phyloP scores from a whole-genome alignment of 2,329 filamentous ascomycete species.

The Fusarium pseudonygamai region DNA sequence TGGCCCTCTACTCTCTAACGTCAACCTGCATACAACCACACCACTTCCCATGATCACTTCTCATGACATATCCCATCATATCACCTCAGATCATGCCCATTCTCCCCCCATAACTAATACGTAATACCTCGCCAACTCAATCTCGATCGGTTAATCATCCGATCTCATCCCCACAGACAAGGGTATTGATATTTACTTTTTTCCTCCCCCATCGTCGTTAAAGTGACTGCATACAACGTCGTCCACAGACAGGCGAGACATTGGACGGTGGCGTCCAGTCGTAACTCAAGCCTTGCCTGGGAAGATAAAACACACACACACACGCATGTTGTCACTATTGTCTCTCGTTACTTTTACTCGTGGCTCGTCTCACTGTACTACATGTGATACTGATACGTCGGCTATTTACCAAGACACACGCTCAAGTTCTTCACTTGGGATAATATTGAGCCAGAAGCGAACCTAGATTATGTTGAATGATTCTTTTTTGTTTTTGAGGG shows the following conservation, averaged over 20 bases:
- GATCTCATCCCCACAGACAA: constrained; percentile 1
- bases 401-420: constrained; percentile 17
- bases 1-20: not conserved
- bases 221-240: constrained; percentile 10
- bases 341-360: constrained; percentile 29
- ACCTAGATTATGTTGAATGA: not conserved
- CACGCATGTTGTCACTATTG: not conserved
- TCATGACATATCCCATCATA: not conserved
- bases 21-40: not conserved
- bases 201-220: not conserved
- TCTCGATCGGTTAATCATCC: not conserved
- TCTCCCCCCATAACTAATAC: not conserved
- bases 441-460: not conserved
- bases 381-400: not conserved
- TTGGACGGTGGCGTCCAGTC: constrained; percentile 32
- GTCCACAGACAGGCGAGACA: constrained; percentile 30
- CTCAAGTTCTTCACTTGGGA: not conserved
- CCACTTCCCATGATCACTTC: not conserved
- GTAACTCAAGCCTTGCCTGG: constrained; percentile 23
- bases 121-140: not conserved
- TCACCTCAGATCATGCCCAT: not conserved
- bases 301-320: not conserved
- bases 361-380: constrained; percentile 21
- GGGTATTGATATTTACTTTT: not conserved
- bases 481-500: not conserved